Evolutionary conservation across 228 moss, liverwort and hornwort species (phyloP).

Genomic region (Sphagnum magellanicum): DNA sequence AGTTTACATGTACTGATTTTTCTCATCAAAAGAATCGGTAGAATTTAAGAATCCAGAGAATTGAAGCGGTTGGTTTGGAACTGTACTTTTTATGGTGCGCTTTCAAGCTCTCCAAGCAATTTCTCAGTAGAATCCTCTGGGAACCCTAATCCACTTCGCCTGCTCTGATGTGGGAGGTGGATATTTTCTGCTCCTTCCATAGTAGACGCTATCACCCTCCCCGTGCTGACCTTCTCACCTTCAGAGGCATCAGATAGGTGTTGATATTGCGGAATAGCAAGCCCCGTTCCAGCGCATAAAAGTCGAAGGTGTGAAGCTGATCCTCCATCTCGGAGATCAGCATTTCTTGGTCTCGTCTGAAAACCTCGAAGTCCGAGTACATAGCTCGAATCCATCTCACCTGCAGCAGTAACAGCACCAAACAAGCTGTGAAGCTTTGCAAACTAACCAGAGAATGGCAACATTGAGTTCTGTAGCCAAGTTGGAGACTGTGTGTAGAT

Average conservation of each 20-base stretch:
- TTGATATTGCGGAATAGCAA: too few species aligned
- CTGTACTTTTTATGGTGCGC: constrained; percentile 67
- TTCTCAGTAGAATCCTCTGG: constrained; percentile 59
- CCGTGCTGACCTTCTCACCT: background rate
- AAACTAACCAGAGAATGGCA: too few species aligned
- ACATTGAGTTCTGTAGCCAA: too few species aligned
- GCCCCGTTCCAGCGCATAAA: too few species aligned
- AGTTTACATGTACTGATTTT: too few species aligned
- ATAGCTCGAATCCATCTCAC: constrained; percentile 63
- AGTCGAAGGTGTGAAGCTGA: too few species aligned
- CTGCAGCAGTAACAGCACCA: constrained; percentile 62
- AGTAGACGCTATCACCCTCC: constrained; percentile 32
- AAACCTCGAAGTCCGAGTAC: constrained; percentile 51
- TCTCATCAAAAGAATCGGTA: too few species aligned
- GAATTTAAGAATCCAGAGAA: too few species aligned
- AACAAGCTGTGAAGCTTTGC: constrained; percentile 41
- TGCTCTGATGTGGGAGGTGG: too few species aligned
- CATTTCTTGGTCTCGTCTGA: constrained; percentile 42
- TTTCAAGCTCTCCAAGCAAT: constrained; percentile 77
- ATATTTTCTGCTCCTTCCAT: constrained; percentile 6
- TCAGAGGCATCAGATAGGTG: constrained; percentile 4
- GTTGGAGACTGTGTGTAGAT: constrained; percentile 39
- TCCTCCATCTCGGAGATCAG: constrained; percentile 30
- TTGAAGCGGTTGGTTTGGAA: too few species aligned
- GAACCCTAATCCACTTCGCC: constrained; percentile 6